Evolutionary conservation across 1,284 basidiomycete genomes (phyloP), one percentile per base, ranked within the genome.

Genomic region (Microbotryum silenes-acaulis): DNA sequence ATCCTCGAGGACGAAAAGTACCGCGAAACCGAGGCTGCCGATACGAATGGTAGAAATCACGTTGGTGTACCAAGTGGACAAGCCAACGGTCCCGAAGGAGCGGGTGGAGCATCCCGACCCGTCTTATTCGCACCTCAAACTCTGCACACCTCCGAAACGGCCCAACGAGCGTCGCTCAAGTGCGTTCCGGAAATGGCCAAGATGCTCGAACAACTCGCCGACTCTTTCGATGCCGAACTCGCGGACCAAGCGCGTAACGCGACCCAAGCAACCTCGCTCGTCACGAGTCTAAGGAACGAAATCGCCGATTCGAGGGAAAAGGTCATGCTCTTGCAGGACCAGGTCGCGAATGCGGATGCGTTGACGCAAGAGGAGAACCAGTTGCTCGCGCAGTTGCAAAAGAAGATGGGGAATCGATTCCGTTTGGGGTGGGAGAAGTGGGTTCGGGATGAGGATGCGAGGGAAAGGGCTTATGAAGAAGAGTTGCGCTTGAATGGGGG

Each of bases 1-100:
- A 98, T 99, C 67, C 82, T 98, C 46, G 96, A 98, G 74, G 96
- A 99, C 74, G 96, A 97, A 75, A 85, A 93, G 46, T 97, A 97
- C 79, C 83, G 94, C 37, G 63, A 70, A 51, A 58, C 51, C 16
- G 55, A 33, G 10, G 37, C 56, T 21, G 69, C 46, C n/a, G 67
- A 63, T 18, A 23, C 59, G 14, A 49, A 53, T 21, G 60, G 54
- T 5, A 25, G 20, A 21, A 56, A 47, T 42, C 37, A 48, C 7
- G 37, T 18, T 42, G 37, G 37, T 16, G 14, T 16, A 12, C 37
- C 37, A 42, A 42, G 37, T 42, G 37, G 37, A 42, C 37, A 42
- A 42, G 14, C 37, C 37, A 42, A 42, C 37, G 37, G 37, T 14
- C 14, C 48, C 55, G 56, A 47, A 33, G 51, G 46, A 29, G 59